These are phyloP conservation scores for Cyathus striatus DNA, from an alignment of 768 basidiomycete genomes.

Conservation along the genomic window DNA sequence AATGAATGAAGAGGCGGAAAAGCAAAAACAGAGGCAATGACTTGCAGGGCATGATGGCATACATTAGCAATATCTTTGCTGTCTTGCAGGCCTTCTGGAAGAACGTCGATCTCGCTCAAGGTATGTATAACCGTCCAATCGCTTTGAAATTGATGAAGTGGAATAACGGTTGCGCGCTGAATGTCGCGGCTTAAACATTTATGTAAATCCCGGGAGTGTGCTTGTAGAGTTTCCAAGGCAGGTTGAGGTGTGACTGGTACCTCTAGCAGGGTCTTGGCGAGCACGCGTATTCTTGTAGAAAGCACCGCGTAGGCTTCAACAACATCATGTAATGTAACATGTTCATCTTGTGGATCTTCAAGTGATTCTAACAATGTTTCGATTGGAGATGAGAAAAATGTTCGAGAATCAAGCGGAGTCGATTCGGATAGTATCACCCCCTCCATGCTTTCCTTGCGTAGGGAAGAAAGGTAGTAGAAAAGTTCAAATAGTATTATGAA, in stretches of 20 bases:
- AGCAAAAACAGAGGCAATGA: constrained; percentile 46
- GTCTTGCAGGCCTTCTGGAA: constrained; percentile 32
- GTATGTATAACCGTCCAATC: constrained; percentile 12
- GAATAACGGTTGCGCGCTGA: constrained; percentile 31
- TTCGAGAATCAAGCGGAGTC: no score
- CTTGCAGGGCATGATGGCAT: constrained; percentile 49
- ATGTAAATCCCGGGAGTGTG: constrained; percentile 26
- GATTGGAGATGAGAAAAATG: not conserved
- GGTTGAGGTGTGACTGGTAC: constrained; percentile 7
- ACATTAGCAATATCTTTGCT: constrained; percentile 37
- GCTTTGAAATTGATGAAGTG: constrained; percentile 14
- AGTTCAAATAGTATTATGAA: no score
- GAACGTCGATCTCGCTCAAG: constrained; percentile 7
- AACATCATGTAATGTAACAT: constrained; percentile 46
- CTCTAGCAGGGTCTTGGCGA: constrained; percentile 14
- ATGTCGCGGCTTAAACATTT: constrained; percentile 50
- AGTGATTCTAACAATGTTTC: not conserved
- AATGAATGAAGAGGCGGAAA: constrained; percentile 36
- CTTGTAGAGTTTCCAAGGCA: constrained; percentile 22
- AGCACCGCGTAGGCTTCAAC: constrained; percentile 58
- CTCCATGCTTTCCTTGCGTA: no score
- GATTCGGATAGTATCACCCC: no score
- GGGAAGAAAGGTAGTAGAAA: no score
- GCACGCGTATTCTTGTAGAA: constrained; percentile 34
- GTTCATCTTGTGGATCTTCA: not conserved